Evolutionary conservation across 768 basidiomycete species (phyloP).

Genomic region (Leccinellum rugosiceps): DNA sequence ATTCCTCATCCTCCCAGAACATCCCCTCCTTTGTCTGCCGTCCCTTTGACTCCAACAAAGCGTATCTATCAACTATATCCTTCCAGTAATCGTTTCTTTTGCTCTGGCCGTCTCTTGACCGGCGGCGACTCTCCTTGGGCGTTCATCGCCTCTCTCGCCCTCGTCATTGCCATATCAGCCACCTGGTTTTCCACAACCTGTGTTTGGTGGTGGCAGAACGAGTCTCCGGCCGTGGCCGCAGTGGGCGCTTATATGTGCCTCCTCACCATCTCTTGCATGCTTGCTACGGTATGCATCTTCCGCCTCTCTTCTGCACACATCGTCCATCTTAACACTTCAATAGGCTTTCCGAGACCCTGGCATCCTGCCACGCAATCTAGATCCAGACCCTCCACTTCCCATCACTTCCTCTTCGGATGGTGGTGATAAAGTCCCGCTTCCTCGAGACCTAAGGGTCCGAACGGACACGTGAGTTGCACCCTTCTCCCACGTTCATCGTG

Average conservation of each 20-base stretch:
- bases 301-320: neutral
- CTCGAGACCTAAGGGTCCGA: conserved; percentile 78
- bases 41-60: conserved; percentile 33
- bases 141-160: conserved; percentile 59
- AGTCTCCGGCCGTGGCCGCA: conserved; percentile 66
- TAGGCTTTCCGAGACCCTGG: conserved; percentile 83
- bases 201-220: conserved; percentile 48
- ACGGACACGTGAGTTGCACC: conserved; percentile 59
- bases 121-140: conserved; percentile 88
- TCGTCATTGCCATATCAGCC: conserved; percentile 67
- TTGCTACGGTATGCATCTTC: conserved; percentile 58
- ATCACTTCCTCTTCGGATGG: conserved; percentile 61
- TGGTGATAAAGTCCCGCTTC: conserved; percentile 60
- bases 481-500: neutral
- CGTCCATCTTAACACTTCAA: neutral
- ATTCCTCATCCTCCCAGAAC: conserved; percentile 29
- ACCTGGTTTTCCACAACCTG: conserved; percentile 81
- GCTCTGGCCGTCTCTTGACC: conserved; percentile 68
- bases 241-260: conserved; percentile 63
- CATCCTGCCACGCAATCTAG: conserved; percentile 83
- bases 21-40: conserved; percentile 33
- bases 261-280: conserved; percentile 71
- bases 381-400: conserved; percentile 80
- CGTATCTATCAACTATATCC: conserved; percentile 64
- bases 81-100: conserved; percentile 74